A percentile compares a stretch with the other conserved stretches of the same genome.
Conservation (phyloP, 2,329 filamentous ascomycete species). For the Truncatella angustata region DNA sequence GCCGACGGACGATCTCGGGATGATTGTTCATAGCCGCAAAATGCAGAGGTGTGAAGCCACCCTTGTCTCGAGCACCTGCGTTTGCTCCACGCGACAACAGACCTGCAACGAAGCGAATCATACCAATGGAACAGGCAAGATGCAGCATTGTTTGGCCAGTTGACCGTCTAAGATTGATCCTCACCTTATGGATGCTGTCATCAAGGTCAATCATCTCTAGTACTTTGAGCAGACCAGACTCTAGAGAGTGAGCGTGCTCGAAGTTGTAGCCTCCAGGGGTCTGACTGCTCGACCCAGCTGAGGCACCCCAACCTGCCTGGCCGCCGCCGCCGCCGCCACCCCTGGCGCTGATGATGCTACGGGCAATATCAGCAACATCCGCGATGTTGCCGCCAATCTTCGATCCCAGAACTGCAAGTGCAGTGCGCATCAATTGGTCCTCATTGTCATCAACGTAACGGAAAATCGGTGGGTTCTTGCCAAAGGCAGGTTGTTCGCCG, state of each 20-base stretch:
- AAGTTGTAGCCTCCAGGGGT: conserved; percentile 43
- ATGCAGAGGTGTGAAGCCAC: conserved; percentile 80
- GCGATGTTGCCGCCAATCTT: conserved; percentile 64
- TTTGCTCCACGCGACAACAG: conserved; percentile 77
- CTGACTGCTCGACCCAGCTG: conserved; percentile 42
- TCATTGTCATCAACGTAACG: conserved; percentile 73
- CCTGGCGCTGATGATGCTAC: conserved; percentile 53
- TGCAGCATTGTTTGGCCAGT: conserved; percentile 82
- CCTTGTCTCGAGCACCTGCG: conserved; percentile 70
- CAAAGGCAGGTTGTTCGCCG: conserved; percentile 33
- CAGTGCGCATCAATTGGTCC: conserved; percentile 65
- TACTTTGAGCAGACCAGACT: conserved; percentile 67
- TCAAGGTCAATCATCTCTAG: conserved; percentile 79
- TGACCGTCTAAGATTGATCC: conserved; percentile 61
- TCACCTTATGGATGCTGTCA: conserved; percentile 66
- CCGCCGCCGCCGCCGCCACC: conserved; percentile 27
- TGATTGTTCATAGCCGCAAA: conserved; percentile 76
- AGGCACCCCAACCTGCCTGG: conserved; percentile 41
- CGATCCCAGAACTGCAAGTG: conserved; percentile 61
- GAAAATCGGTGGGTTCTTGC: conserved; percentile 52
- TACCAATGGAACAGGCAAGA: conserved; percentile 71
- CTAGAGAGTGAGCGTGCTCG: conserved; percentile 42
- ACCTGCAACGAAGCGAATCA: conserved; percentile 73
- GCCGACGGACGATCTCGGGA: conserved; percentile 70
- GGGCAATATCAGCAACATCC: conserved; percentile 60